Evolutionary conservation across 805 yeast genomes (phyloP).

Genomic region (Candida taoyuanica): DNA sequence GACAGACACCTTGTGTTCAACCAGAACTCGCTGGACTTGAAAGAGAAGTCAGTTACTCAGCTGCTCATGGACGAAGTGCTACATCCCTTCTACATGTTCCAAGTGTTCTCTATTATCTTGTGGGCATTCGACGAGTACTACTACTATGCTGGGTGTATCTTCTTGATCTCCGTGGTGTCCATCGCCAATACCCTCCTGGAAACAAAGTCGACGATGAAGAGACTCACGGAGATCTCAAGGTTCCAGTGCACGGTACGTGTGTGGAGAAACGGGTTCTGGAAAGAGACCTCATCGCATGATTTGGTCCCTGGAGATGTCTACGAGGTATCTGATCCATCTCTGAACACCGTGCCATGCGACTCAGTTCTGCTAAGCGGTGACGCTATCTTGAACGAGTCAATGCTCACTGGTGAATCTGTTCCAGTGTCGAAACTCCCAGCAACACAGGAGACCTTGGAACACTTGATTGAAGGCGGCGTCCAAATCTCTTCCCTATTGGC

Average conservation of each 20-base stretch:
- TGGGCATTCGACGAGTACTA: slow-evolving; percentile 93
- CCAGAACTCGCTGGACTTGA: slow-evolving; percentile 65
- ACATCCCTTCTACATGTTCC: slow-evolving; percentile 95
- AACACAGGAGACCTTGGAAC: slow-evolving; percentile 52
- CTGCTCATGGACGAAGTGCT: slow-evolving; percentile 80
- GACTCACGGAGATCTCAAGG: slow-evolving; percentile 69
- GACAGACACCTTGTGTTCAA: slow-evolving; percentile 76
- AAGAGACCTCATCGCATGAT: slow-evolving; percentile 65
- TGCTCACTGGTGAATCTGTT: slow-evolving; percentile 97
- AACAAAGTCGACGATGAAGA: slow-evolving; percentile 66
- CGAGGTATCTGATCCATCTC: slow-evolving; percentile 84
- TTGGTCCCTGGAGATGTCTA: slow-evolving; percentile 95
- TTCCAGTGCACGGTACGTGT: slow-evolving; percentile 82
- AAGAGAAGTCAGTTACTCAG: slow-evolving; percentile 61
- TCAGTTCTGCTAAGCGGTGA: slow-evolving; percentile 85
- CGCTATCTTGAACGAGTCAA: slow-evolving; percentile 94
- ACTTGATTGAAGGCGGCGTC: slow-evolving; percentile 45
- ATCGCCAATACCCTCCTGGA: slow-evolving; percentile 80
- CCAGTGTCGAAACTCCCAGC: slow-evolving; percentile 86
- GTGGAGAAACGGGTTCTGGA: slow-evolving; percentile 92
- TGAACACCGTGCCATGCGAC: slow-evolving; percentile 79
- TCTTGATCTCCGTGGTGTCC: slow-evolving; percentile 77
- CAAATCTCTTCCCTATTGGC: slow-evolving; percentile 63
- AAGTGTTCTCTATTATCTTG: slow-evolving; percentile 81
- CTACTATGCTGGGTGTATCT: slow-evolving; percentile 91